phyloP scores from a whole-genome alignment of 2,329 filamentous ascomycete species.

The Juglanconis sp. region DNA sequence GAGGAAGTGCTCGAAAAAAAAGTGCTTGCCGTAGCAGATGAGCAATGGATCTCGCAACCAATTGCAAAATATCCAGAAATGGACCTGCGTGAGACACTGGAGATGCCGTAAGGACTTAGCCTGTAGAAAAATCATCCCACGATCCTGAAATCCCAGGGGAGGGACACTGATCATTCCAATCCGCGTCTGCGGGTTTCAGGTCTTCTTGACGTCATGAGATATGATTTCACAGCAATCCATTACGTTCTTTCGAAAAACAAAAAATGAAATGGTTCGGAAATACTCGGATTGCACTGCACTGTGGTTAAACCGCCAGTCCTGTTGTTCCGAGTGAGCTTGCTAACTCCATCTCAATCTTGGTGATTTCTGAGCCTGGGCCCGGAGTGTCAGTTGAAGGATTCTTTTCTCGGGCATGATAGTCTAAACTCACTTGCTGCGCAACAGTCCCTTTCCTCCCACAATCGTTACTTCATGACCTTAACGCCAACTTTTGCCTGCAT shows the following conservation, averaged over 20 bases:
- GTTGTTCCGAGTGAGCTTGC: not conserved
- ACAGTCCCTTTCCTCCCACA: slow-evolving; percentile 19
- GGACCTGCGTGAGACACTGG: no score
- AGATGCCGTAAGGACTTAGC: no score
- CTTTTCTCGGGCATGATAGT: not conserved
- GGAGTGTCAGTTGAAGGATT: not conserved
- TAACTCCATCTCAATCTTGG: not conserved
- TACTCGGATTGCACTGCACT: not conserved
- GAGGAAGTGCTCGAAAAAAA: no score
- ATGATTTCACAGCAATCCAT: no score
- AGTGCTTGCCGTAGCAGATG: no score
- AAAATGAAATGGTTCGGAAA: not conserved
- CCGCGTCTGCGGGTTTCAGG: no score
- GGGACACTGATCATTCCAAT: no score
- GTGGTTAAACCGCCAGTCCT: not conserved
- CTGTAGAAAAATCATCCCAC: no score
- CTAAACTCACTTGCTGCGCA: slow-evolving; percentile 13
- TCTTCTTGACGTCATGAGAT: no score
- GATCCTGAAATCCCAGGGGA: no score
- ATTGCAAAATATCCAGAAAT: no score
- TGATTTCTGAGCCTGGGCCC: not conserved
- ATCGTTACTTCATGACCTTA: slow-evolving; percentile 3
- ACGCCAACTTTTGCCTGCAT: not conserved
- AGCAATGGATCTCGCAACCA: no score
- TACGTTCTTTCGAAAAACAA: not conserved